Base-by-base conservation (phyloP, 495 filamentous ascomycete species). In the Podospora tetraspora region DNA sequence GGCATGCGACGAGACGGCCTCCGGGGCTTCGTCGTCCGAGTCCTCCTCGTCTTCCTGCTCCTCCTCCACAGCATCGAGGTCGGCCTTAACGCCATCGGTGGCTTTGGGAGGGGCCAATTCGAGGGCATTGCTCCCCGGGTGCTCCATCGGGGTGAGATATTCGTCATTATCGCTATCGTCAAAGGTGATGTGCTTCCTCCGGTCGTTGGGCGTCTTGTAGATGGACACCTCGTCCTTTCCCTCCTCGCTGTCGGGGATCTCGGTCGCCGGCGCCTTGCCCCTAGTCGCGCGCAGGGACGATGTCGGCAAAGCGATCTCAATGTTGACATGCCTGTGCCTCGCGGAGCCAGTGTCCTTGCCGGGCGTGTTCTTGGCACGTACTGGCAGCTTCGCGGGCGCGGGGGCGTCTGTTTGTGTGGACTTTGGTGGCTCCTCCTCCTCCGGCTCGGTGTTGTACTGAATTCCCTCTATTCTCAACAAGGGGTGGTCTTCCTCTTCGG, bases 11-110 rank as follows among this genome's bases (percentile, higher is more conserved):
- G 82, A 83, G 0, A 83, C 74, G 3, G 76, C 81, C 68, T 84
- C 82, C 1, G 82, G 81, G 57, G 77, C 80, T 22, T 82, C 81
- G 52, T 83, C 81, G 63, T 82, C 80, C 1, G 75, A 76, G 4
- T 78, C 78, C 16, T 77, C 77, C 9, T 73, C 72, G 5, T 73
- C 73, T n/a, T 74, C 73, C 21, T 76, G 77, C 8, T 79, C 72
- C 0, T 80, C 78, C 11, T 81, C 76, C 58, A 77, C 76, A 0
- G 73, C 73, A 21, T 72, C 69, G 21, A 69, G 70, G 8, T 72
- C 72, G n/a, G 74, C 71, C 21, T 75, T 69, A 27, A 37, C 65
- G 11, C 67, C 64, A n/a, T 59, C 62, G 21, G 66, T 30, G 10
- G 57, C 58, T 23, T 64, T 59, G 56, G 37, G 65, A 25, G 66